These are phyloP conservation scores for Powellomyces hirtus DNA, from an alignment of 192 early-diverging fungal genomes.

Conservation along the genomic window DNA sequence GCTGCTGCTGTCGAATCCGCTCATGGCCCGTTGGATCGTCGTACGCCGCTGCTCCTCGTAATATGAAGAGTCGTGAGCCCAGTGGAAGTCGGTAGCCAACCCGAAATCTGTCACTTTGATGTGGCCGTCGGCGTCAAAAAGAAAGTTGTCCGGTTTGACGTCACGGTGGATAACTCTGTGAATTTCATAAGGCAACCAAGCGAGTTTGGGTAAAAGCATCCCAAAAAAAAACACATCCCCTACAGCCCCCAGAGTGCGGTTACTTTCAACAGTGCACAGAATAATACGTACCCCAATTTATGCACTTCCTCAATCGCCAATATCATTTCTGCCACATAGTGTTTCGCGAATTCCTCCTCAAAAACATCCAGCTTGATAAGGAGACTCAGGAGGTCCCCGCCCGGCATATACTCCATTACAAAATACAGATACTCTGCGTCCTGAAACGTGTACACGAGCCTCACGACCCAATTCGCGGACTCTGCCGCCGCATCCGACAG, in stretches of 20 bases:
- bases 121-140: slow-evolving; percentile 66
- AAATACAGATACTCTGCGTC: slow-evolving; percentile 53
- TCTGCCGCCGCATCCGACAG: slow-evolving; percentile 38
- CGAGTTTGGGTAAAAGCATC: no score
- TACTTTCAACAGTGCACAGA: no score
- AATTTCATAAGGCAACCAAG: not conserved
- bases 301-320: slow-evolving; percentile 54
- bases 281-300: slow-evolving; percentile 42
- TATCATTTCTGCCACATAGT: slow-evolving; percentile 49
- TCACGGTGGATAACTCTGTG: slow-evolving; percentile 54
- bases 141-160: slow-evolving; percentile 74
- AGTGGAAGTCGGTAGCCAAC: slow-evolving; percentile 67
- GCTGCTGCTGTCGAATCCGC: not conserved
- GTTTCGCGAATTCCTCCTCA: slow-evolving; percentile 44
- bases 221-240: not conserved
- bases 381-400: slow-evolving; percentile 46
- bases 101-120: slow-evolving; percentile 71
- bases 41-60: slow-evolving; percentile 56
- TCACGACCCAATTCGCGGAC: slow-evolving; percentile 47
- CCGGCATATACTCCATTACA: slow-evolving; percentile 56
- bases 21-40: slow-evolving; percentile 27
- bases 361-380: slow-evolving; percentile 55
- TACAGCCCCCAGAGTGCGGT: not conserved
- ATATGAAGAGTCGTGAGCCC: slow-evolving; percentile 61
- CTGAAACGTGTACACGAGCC: slow-evolving; percentile 50